These are phyloP conservation scores for Fagopyrum esculentum DNA, from an alignment of 148 eudicot genomes.

Conservation along the genomic window DNA sequence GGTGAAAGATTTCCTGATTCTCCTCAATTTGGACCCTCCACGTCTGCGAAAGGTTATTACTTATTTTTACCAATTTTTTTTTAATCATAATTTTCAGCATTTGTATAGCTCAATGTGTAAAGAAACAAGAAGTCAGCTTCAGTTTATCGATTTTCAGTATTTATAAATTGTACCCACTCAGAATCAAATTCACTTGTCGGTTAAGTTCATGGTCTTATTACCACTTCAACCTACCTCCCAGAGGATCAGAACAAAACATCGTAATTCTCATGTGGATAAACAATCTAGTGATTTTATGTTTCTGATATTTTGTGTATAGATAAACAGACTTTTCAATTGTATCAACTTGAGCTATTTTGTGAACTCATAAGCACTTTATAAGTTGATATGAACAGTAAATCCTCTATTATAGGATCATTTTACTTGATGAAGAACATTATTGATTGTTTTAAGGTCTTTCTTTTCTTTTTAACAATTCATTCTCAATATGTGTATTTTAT, in stretches of 20 bases:
- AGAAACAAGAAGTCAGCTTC: not conserved
- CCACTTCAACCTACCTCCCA: not conserved
- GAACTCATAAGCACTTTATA: not conserved
- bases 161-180: not conserved
- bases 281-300: not conserved
- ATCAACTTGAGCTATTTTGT: not conserved
- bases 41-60: slow-evolving; percentile 55
- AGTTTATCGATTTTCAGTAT: not conserved
- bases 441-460: no score
- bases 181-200: not conserved
- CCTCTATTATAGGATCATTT: not conserved
- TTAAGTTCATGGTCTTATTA: not conserved
- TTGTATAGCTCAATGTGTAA: not conserved
- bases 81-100: not conserved
- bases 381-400: not conserved
- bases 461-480: not conserved
- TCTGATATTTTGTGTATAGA: not conserved
- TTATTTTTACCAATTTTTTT: not conserved
- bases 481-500: not conserved
- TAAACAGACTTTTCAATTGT: not conserved
- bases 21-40: slow-evolving; percentile 46
- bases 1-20: slow-evolving; percentile 68
- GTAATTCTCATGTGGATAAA: not conserved
- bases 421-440: not conserved
- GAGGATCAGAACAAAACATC: not conserved